These are phyloP conservation scores for Spergularia marina DNA, from an alignment of 148 eudicot species.

Conservation along the genomic window DNA sequence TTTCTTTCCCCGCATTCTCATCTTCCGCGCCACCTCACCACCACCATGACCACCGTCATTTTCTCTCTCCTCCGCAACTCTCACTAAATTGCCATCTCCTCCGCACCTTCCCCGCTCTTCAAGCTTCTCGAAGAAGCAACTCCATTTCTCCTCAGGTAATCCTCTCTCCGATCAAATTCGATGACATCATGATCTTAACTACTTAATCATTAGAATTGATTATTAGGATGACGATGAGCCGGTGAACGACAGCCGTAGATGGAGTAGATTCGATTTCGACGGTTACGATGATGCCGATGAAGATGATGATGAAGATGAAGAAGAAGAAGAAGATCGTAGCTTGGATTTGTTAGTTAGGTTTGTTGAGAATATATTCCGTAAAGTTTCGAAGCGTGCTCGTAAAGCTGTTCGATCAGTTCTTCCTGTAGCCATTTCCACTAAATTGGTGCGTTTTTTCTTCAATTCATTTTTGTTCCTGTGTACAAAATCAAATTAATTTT, in stretches of 20 bases:
- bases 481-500: neutral
- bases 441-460: conserved; percentile 49
- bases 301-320: conserved; percentile 62
- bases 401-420: conserved; percentile 87
- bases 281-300: conserved; percentile 44
- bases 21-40: neutral
- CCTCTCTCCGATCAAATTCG: neutral
- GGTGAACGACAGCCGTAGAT: conserved; percentile 41
- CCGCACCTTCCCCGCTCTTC: conserved; percentile 27
- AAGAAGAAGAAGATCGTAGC: conserved; percentile 88
- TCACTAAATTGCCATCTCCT: conserved; percentile 20
- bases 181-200: neutral
- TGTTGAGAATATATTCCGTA: conserved; percentile 74
- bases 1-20: conserved; percentile 16
- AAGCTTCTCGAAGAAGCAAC: conserved; percentile 36
- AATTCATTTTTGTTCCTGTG: neutral
- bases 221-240: conserved; percentile 43
- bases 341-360: conserved; percentile 83
- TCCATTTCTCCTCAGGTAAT: conserved; percentile 38
- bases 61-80: conserved; percentile 15
- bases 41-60: neutral
- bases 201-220: neutral
- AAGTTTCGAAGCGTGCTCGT: conserved; percentile 74
- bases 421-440: conserved; percentile 65
- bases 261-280: conserved; percentile 42